Evolutionary conservation across 306 rosid genomes (phyloP), one percentile per base, ranked within the genome.

Genomic region (Vigna angularis): DNA sequence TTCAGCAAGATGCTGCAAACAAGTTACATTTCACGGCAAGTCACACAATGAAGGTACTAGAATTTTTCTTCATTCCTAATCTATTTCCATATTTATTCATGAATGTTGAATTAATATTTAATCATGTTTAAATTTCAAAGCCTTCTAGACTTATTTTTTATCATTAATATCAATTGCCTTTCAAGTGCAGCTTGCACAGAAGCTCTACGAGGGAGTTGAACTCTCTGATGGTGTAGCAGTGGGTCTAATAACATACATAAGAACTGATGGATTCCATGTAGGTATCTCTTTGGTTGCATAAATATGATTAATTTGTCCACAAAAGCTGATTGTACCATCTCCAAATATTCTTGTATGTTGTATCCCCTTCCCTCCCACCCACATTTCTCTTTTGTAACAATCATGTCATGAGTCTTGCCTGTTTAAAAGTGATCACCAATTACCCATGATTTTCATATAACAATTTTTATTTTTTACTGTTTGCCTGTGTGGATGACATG

Each of bases 1-100:
- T 95, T 86, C 99, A 95, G 86, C 99, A 95, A 82, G 99, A 95
- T 88, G 97, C 98, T 15, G 97, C 93, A 14, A 93, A 89, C 86
- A 95, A 87, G 82, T 88, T 86, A 70, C 87, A 91, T 83, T 91
- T 91, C 86, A 32, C 90, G 5, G 87, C 99, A 28, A 53, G 85
- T 63, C 77, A 86, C 74, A 93, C 97, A 75, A 95, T 95, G 98
- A 91, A 81, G 99, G 99, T 93, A 73, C 72, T 74, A 7, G 28
- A 45, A n/a, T 58, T 67, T 78, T 80, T 64, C 61, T 76, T 32
- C 77, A 32, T 70, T 66, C 52, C 66, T 65, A 61, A 42, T 45
- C 52, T 66, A 2, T 72, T 69, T 82, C 53, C 76, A 6, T 34
- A 48, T n/a, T 59, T 68, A 68, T 70, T 59, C 70, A 17, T 7